These are phyloP conservation scores for Penicillium pulvis DNA, from an alignment of 495 filamentous ascomycete genomes.

Conservation along the genomic window DNA sequence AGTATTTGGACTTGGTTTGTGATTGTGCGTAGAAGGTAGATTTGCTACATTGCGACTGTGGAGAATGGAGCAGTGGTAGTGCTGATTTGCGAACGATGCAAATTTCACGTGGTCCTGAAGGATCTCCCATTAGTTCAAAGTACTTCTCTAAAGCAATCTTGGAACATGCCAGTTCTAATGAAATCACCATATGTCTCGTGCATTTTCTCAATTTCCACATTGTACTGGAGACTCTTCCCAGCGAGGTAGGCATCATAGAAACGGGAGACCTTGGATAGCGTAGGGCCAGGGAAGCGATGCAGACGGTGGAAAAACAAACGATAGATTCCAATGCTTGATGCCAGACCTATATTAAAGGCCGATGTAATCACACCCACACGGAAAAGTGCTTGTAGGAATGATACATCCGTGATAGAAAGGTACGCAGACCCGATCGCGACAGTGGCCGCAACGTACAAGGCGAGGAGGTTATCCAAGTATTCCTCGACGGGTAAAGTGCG, in stretches of 20 bases:
- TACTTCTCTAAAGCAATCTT: too few relatives aligned
- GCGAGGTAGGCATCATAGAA: constrained; percentile 18
- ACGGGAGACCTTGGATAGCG: constrained; percentile 12
- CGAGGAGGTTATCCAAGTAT: neutral
- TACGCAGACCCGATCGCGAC: neutral
- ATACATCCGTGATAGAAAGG: neutral
- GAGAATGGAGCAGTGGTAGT: neutral
- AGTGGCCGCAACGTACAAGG: neutral
- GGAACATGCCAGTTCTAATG: constrained; percentile 19
- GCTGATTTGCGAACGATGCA: constrained; percentile 5
- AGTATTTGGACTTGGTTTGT: constrained; percentile 7
- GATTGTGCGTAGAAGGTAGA: neutral
- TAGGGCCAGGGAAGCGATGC: constrained; percentile 43
- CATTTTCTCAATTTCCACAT: constrained; percentile 17
- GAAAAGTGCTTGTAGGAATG: neutral
- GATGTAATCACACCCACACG: neutral
- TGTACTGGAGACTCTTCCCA: constrained; percentile 15
- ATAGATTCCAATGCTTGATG: constrained; percentile 46
- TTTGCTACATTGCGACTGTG: neutral
- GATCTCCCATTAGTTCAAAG: neutral
- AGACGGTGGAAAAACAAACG: constrained; percentile 26
- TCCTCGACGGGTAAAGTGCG: neutral
- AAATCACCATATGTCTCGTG: constrained; percentile 26
- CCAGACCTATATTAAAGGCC: neutral
- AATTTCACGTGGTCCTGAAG: neutral